A percentile compares a stretch with the other conserved stretches of the same genome.
phyloP scores from a whole-genome alignment of 1,284 basidiomycete species.

The Marasmius oreades region DNA sequence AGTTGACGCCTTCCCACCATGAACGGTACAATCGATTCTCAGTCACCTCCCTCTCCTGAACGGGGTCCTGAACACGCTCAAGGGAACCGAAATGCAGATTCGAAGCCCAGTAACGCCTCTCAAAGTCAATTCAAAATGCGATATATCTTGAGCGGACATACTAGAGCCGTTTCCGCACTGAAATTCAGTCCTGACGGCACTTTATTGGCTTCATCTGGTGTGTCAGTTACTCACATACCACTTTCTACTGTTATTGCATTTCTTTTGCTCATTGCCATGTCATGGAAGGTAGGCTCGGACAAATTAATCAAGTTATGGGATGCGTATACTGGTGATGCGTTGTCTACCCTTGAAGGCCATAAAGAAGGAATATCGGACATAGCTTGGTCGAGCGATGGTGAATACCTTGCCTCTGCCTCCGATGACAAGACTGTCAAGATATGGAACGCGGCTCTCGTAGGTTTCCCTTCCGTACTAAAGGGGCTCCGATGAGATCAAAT shows the following conservation, averaged over 20 bases:
- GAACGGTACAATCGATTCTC: not conserved
- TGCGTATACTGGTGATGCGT: constrained; percentile 62
- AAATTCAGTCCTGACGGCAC: constrained; percentile 80
- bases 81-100: constrained; percentile 5
- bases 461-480: constrained; percentile 20
- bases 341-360: constrained; percentile 70
- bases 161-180: constrained; percentile 67
- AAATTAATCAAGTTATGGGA: constrained; percentile 80
- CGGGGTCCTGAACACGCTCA: not conserved
- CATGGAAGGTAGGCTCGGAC: constrained; percentile 66
- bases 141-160: constrained; percentile 69
- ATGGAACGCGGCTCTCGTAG: constrained; percentile 71
- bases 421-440: constrained; percentile 86
- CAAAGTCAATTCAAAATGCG: constrained; percentile 30
- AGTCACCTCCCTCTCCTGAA: not conserved
- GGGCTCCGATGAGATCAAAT: not conserved
- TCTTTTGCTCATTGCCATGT: constrained; percentile 15
- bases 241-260: constrained; percentile 19
- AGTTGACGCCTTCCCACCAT: not conserved
- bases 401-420: constrained; percentile 84
- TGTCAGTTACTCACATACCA: constrained; percentile 31
- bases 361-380: constrained; percentile 85
- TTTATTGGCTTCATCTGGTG: constrained; percentile 73
- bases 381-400: constrained; percentile 80
- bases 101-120: not conserved